Percentiles rank a stretch among this genome's conserved stretches.
These are phyloP conservation scores for Yamadazyma friedrichii DNA, from an alignment of 1,139 yeast genomes.

Conservation along the genomic window DNA sequence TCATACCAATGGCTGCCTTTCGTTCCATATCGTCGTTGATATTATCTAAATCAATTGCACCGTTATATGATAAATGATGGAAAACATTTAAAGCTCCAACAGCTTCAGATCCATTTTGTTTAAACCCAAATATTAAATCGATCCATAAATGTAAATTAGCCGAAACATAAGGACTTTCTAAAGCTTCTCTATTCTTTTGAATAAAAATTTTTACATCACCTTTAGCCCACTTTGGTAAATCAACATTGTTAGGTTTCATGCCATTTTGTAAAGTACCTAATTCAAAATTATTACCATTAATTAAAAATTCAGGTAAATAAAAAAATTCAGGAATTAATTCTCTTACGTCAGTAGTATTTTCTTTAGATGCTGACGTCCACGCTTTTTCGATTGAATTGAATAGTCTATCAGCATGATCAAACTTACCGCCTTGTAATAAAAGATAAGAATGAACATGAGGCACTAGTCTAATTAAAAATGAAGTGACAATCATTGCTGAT, in stretches of 20 bases:
- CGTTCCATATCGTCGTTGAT: constrained; percentile 72
- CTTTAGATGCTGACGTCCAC: constrained; percentile 76
- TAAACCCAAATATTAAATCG: constrained; percentile 75
- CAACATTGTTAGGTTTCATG: constrained; percentile 55
- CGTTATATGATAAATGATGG: constrained; percentile 78
- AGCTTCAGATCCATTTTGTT: constrained; percentile 72
- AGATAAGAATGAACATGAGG: constrained; percentile 81
- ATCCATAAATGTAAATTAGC: constrained; percentile 77
- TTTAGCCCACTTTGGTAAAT: constrained; percentile 79
- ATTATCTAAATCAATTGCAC: constrained; percentile 72
- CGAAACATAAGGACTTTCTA: constrained; percentile 79
- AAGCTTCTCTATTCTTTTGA: constrained; percentile 72
- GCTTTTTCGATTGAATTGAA: constrained; percentile 71
- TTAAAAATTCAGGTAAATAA: constrained; percentile 72
- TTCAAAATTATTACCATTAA: constrained; percentile 60
- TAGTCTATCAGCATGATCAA: constrained; percentile 82
- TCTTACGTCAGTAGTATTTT: constrained; percentile 81
- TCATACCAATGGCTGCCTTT: constrained; percentile 75
- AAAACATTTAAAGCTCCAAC: constrained; percentile 67
- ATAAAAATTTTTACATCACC: constrained; percentile 71
- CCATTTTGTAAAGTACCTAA: constrained; percentile 73
- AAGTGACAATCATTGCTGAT: constrained; percentile 87
- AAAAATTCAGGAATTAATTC: constrained; percentile 85
- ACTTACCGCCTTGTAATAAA: constrained; percentile 78
- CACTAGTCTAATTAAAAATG: constrained; percentile 67